Evolutionary conservation across 2,329 filamentous ascomycete species (phyloP), one percentile per base, ranked within the genome.

Genomic region (Aspergillus clavatus): DNA sequence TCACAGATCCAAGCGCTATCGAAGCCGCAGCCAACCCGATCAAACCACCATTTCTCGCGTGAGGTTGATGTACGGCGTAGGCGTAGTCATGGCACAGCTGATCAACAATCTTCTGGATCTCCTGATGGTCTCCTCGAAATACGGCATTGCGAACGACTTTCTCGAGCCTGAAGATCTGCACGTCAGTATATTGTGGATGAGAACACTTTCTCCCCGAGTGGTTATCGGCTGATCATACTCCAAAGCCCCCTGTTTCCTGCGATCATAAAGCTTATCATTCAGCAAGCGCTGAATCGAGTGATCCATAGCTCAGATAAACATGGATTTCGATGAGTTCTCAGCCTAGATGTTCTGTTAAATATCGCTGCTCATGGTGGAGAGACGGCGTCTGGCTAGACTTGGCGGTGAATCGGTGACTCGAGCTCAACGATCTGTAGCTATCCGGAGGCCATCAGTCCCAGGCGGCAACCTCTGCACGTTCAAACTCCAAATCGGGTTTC

Each of bases 261-360:
- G 95, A 67, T 98, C 93, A 69, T 98, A 98, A 65, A 97, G 84
- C 80, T 96, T 98, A 73, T 98, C 93, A 67, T 94, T 95, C 65
- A 98, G 78, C 56, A 90, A 80, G 59, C 91, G 87, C 71, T 94
- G 89, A 66, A 96, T 88, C 65, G 83, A 84, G 62, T 81, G 77
- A 75, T 97, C 91, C 90, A 97, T 96, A 50, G 53, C 59, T 63
- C 55, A 56, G 38, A 45, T 37, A 38, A 42, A 38, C 46, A 53
- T 53, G 41, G 48, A 45, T 46, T 54, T 42, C 50, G 54, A 43
- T 41, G 31, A 42, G 38, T 59, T 44, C 51, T 51, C 46, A 51
- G 52, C 58, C 45, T 46, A 40, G 39, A 35, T 24, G 42, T 31
- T 35, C 16, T 38, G 40, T 52, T 52, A 62, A 48, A 56, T 56